These are phyloP conservation scores for Cadophora sp. DNA, from an alignment of 2,329 filamentous ascomycete species.

Conservation along the genomic window DNA sequence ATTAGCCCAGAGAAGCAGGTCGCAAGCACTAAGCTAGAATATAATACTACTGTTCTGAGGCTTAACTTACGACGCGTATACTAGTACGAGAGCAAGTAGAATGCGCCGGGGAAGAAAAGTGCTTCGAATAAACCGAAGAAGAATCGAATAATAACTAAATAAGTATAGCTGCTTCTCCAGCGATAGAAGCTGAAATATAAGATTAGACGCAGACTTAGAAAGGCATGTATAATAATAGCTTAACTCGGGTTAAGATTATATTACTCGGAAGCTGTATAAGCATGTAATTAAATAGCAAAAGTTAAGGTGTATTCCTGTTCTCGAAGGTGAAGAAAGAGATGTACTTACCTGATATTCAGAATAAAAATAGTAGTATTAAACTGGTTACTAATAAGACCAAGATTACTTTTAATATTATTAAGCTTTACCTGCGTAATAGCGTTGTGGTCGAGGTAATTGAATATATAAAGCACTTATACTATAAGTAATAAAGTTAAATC, in stretches of 20 bases:
- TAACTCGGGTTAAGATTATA: conserved; percentile 45
- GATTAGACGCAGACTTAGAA: background rate
- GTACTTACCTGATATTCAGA: conserved; percentile 4
- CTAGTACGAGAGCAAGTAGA: conserved; percentile 1
- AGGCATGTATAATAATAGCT: conserved; percentile 35
- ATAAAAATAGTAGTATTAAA: conserved; percentile 37
- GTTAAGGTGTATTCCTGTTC: background rate
- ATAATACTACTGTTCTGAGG: background rate
- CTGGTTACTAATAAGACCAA: conserved; percentile 48
- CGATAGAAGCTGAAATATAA: background rate
- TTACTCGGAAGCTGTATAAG: conserved; percentile 49
- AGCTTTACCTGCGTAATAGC: conserved; percentile 30
- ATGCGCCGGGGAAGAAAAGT: conserved; percentile 11
- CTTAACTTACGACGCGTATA: background rate
- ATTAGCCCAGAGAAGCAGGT: conserved; percentile 8
- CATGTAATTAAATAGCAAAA: conserved; percentile 30
- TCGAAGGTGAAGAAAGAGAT: background rate
- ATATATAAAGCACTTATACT: background rate
- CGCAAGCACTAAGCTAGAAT: background rate
- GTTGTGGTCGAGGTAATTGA: conserved; percentile 45
- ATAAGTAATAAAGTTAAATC: background rate
- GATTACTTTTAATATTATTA: conserved; percentile 27
- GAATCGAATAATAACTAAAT: background rate
- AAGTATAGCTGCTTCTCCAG: background rate
- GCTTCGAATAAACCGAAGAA: background rate